phyloP scores from a whole-genome alignment of 805 yeast species.

The Wickerhamomyces pijperi region DNA sequence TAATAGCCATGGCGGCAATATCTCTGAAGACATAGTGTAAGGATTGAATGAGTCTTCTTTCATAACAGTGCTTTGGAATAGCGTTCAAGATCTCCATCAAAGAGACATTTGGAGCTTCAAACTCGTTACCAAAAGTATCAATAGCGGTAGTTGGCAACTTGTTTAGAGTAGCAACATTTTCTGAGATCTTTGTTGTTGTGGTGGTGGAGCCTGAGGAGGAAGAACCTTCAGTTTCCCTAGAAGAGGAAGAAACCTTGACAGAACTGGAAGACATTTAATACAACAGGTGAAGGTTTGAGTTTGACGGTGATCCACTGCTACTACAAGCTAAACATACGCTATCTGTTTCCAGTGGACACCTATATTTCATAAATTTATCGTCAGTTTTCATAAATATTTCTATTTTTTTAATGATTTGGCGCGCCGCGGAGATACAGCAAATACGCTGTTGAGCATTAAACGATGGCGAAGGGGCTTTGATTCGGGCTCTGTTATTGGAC shows the following conservation, averaged over 20 bases:
- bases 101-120: constrained; percentile 51
- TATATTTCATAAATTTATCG: too few relatives aligned
- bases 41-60: constrained; percentile 38
- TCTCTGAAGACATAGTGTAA: constrained; percentile 44
- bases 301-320: too few relatives aligned
- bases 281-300: too few relatives aligned
- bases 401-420: too few relatives aligned
- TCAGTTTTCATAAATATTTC: too few relatives aligned
- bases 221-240: not conserved
- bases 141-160: constrained; percentile 24
- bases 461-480: too few relatives aligned
- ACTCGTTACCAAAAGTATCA: constrained; percentile 41
- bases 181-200: constrained; percentile 11
- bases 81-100: constrained; percentile 46
- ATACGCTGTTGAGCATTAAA: too few relatives aligned
- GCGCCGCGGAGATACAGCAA: too few relatives aligned
- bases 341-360: too few relatives aligned
- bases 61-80: constrained; percentile 52
- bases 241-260: constrained; percentile 10
- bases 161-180: constrained; percentile 14
- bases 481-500: too few relatives aligned
- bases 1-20: constrained; percentile 29
- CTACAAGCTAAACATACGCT: too few relatives aligned
- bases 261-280: constrained; percentile 7
- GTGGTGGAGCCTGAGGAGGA: not conserved